phyloP scores from a whole-genome alignment of 1,139 yeast species.

The Pichia sp. region DNA sequence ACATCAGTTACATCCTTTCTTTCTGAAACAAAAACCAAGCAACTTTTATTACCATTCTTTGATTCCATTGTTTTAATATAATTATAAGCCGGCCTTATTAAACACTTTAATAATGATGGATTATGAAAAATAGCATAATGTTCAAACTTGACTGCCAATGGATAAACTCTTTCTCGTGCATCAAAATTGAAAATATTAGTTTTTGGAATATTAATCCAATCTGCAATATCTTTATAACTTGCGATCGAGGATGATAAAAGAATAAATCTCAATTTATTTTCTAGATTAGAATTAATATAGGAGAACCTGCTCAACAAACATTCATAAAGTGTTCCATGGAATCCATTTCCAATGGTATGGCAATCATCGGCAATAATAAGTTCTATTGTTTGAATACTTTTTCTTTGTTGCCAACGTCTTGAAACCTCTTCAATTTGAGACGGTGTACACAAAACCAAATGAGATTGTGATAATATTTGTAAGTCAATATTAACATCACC shows the following conservation, averaged over 20 bases:
- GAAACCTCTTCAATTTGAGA: slow-evolving; percentile 66
- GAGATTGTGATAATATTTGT: slow-evolving; percentile 48
- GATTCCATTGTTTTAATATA: slow-evolving; percentile 27
- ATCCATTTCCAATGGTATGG: slow-evolving; percentile 60
- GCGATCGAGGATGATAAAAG: slow-evolving; percentile 66
- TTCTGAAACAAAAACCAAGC: slow-evolving; percentile 52
- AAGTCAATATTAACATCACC: slow-evolving; percentile 58
- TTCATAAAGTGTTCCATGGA: slow-evolving; percentile 61
- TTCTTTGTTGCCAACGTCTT: slow-evolving; percentile 76
- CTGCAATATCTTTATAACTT: slow-evolving; percentile 71
- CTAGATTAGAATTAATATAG: slow-evolving; percentile 60
- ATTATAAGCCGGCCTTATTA: slow-evolving; percentile 45
- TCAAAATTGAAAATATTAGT: slow-evolving; percentile 62
- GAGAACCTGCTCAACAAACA: slow-evolving; percentile 62
- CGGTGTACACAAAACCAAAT: slow-evolving; percentile 75
- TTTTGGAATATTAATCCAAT: slow-evolving; percentile 72
- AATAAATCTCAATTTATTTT: slow-evolving; percentile 50
- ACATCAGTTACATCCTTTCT: slow-evolving; percentile 52
- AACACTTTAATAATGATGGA: slow-evolving; percentile 45
- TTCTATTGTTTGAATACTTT: slow-evolving; percentile 61
- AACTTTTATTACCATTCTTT: slow-evolving; percentile 30
- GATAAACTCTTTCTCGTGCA: slow-evolving; percentile 51
- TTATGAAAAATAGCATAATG: slow-evolving; percentile 41
- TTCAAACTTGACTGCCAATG: slow-evolving; percentile 56
- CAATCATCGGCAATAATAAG: slow-evolving; percentile 69